Percentiles rank a stretch among this genome's conserved stretches.
Conservation (phyloP, 2,329 filamentous ascomycete species). For the Amesomyces nigricolor region DNA sequence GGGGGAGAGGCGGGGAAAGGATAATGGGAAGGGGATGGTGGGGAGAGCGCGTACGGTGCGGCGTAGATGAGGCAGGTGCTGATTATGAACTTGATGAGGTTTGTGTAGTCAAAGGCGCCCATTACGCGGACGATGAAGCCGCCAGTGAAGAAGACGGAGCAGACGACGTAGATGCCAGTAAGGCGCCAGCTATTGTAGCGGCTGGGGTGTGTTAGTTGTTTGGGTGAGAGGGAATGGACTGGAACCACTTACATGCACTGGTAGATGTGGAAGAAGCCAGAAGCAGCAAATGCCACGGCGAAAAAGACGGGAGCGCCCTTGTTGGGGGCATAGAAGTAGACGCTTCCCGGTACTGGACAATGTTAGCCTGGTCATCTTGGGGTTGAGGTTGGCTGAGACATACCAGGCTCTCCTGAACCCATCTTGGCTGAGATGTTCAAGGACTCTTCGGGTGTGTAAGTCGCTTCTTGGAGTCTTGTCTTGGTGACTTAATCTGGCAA, state of each 20-base stretch:
- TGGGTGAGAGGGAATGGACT: background rate
- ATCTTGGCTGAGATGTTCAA: conserved; percentile 16
- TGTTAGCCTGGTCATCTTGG: background rate
- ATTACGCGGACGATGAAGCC: conserved; percentile 45
- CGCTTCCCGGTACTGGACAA: conserved; percentile 36
- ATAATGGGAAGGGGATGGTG: background rate
- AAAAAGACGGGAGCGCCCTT: conserved; percentile 46
- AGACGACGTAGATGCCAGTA: conserved; percentile 44
- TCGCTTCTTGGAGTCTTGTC: too few relatives aligned
- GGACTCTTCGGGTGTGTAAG: background rate
- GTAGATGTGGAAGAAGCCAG: conserved; percentile 37
- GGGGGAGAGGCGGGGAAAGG: background rate
- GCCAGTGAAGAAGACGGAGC: conserved; percentile 41
- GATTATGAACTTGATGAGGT: conserved; percentile 38
- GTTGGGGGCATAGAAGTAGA: conserved; percentile 44
- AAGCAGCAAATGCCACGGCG: conserved; percentile 36
- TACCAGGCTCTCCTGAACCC: conserved; percentile 18
- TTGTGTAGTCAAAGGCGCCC: conserved; percentile 44
- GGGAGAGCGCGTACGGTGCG: conserved; percentile 27
- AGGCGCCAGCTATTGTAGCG: conserved; percentile 47
- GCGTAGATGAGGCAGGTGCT: conserved; percentile 35
- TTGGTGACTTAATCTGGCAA: background rate
- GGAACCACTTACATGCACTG: conserved; percentile 41
- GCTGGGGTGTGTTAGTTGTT: conserved; percentile 12
- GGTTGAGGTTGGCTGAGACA: background rate